Conservation (phyloP, 768 basidiomycete species). For the Sarcodon sp. region DNA sequence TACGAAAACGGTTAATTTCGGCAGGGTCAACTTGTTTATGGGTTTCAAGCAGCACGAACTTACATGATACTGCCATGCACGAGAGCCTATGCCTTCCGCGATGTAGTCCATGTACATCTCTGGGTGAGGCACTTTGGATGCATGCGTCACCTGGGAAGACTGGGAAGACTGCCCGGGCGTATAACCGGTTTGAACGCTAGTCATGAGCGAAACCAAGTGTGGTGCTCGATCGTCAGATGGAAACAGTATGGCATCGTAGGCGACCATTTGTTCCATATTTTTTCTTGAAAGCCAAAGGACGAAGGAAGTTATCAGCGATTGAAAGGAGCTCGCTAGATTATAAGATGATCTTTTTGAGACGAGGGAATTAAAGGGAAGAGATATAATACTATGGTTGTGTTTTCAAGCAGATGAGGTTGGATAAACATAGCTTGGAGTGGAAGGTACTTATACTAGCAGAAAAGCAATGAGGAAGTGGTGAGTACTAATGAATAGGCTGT, state of each 20-base stretch:
- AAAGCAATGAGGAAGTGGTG: not conserved
- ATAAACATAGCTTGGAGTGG: not conserved
- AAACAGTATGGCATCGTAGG: conserved; percentile 65
- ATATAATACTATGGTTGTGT: not conserved
- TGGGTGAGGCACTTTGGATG: conserved; percentile 64
- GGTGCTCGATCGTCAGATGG: conserved; percentile 72
- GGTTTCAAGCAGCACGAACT: conserved; percentile 7
- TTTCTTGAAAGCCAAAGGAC: not conserved
- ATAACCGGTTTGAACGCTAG: conserved; percentile 31
- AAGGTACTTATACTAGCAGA: not conserved
- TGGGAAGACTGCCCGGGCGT: conserved; percentile 8
- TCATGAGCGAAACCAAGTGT: conserved; percentile 61
- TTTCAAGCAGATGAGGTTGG: not conserved
- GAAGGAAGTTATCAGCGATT: not conserved
- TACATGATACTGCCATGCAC: conserved; percentile 67
- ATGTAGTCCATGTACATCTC: conserved; percentile 82
- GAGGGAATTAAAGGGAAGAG: not conserved
- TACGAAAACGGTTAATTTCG: not conserved
- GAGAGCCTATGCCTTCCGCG: conserved; percentile 54
- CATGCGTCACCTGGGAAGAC: conserved; percentile 11
- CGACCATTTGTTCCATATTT: conserved; percentile 48
- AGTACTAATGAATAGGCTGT: not conserved
- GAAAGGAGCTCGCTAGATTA: not conserved
- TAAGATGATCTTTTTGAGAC: not conserved
- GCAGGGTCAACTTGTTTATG: not conserved